A percentile compares a stretch with the other conserved stretches of the same genome.
Conservation (phyloP, 352 stramenopile genomes). For the Phytophthora pisi region DNA sequence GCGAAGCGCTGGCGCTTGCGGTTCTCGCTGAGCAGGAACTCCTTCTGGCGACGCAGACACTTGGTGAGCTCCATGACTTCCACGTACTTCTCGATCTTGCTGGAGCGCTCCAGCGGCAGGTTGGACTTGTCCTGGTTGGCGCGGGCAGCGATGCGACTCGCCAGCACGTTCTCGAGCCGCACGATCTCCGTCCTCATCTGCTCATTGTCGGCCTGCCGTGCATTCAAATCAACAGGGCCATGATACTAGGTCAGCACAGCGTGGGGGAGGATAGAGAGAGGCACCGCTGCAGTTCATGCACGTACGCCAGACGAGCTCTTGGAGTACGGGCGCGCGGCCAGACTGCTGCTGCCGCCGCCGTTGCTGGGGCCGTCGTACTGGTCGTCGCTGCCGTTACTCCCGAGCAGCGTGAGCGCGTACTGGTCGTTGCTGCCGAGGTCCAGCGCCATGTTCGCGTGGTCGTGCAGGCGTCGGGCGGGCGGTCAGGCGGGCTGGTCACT, state of each 20-base stretch:
- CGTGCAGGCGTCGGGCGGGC: background rate
- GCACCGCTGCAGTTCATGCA: background rate
- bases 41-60: constrained; percentile 83
- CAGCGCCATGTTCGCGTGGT: constrained; percentile 37
- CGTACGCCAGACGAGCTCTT: constrained; percentile 57
- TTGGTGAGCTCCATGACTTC: constrained; percentile 90
- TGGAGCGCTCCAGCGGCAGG: constrained; percentile 75
- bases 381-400: constrained; percentile 62
- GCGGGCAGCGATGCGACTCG: constrained; percentile 69
- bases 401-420: constrained; percentile 66
- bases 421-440: constrained; percentile 43
- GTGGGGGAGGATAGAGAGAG: background rate
- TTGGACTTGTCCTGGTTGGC: constrained; percentile 76
- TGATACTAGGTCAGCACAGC: background rate
- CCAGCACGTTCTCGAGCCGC: constrained; percentile 75
- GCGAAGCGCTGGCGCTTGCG: constrained; percentile 86
- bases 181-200: constrained; percentile 83
- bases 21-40: constrained; percentile 87
- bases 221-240: background rate
- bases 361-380: constrained; percentile 42
- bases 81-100: constrained; percentile 89
- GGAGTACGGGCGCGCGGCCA: constrained; percentile 61
- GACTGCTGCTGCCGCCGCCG: constrained; percentile 23
- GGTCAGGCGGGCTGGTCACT: background rate
- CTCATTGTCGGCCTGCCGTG: constrained; percentile 66